Evolutionary conservation across 2,329 filamentous ascomycete genomes (phyloP), one percentile per base, ranked within the genome.

Genomic region (Didymella keratinophila): DNA sequence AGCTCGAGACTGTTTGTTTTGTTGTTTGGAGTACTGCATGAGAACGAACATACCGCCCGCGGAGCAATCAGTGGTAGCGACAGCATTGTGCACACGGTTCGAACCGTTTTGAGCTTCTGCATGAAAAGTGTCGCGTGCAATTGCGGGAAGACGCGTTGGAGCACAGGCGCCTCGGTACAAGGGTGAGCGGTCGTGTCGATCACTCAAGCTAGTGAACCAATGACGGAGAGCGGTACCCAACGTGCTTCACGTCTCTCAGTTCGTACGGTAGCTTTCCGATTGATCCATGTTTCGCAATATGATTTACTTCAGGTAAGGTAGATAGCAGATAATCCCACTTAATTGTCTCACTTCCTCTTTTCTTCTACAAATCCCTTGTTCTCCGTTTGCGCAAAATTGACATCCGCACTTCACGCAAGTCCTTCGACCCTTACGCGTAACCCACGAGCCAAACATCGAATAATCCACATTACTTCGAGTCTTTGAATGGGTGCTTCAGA

Each of bases 11-110:
- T 36, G 44, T 42, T 55, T 42, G 27, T 42, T 34, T 42, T 54
- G 43, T 30, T 6, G 14, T 43, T 36, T 16, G 21, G 18, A 7
- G 20, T 32, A 11, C 21, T 32, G 12, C 16, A 16, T 34, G 8
- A 9, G 28, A 10, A 12, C 14, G 37, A 37, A 50, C 50, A 49
- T 63, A 72, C 70, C 32, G 66, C 54, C 32, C 67, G 63, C 14
- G 70, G 70, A n/a, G 66, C 51, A 9, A 71, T 69, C 21, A 71
- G 59, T 20, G 70, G 70, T 21, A 72, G 60, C n/a, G 68, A 69
- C 28, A 69, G 61, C 70, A 72, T 71, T 20, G 34, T 44, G 25
- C 21, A 18, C 12, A 36, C 11, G 21, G 8, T 28, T 44, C 14
- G n/a, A 16, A 25, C 21, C 4, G 43, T n/a, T 11, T 50, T 25